phyloP scores from a whole-genome alignment of 2,329 filamentous ascomycete genomes.

The Aspergillus bombycis region DNA sequence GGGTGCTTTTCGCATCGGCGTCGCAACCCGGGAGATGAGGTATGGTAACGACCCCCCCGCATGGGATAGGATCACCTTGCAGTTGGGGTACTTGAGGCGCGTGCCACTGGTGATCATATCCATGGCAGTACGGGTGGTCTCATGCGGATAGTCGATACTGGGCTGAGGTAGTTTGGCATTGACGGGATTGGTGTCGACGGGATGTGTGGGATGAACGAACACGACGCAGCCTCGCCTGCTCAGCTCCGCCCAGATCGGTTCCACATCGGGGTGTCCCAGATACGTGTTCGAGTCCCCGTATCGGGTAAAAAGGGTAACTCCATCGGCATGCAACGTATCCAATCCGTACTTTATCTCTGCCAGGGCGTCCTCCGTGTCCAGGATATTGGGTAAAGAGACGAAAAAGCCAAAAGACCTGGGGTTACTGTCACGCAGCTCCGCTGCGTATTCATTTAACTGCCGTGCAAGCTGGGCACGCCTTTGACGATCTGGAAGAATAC shows the following conservation, averaged over 20 bases:
- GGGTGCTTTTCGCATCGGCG: conserved; percentile 14
- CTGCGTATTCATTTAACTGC: conserved; percentile 7
- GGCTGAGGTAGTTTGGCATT: conserved; percentile 41
- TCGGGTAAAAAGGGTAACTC: conserved; percentile 50
- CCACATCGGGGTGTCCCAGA: conserved; percentile 48
- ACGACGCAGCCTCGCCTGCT: conserved; percentile 39
- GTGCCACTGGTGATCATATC: conserved; percentile 44
- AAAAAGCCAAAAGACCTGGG: conserved; percentile 18
- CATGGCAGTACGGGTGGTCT: conserved; percentile 49
- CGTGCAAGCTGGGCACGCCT: no score
- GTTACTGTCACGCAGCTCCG: conserved; percentile 7
- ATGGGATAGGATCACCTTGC: conserved; percentile 52
- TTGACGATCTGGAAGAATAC: no score
- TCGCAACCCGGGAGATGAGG: conserved; percentile 37
- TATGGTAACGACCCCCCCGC: conserved; percentile 51
- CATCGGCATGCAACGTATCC: conserved; percentile 40
- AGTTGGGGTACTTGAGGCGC: conserved; percentile 34
- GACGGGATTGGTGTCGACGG: conserved; percentile 37
- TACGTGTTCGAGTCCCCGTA: conserved; percentile 47
- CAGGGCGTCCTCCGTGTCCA: conserved; percentile 12
- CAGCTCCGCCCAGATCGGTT: conserved; percentile 50
- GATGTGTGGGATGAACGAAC: conserved; percentile 52
- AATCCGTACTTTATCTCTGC: conserved; percentile 17
- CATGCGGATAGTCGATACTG: conserved; percentile 49
- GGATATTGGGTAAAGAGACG: conserved; percentile 12